These are phyloP conservation scores for Leptographium flavum DNA, from an alignment of 2,329 filamentous ascomycete species.

Conservation along the genomic window DNA sequence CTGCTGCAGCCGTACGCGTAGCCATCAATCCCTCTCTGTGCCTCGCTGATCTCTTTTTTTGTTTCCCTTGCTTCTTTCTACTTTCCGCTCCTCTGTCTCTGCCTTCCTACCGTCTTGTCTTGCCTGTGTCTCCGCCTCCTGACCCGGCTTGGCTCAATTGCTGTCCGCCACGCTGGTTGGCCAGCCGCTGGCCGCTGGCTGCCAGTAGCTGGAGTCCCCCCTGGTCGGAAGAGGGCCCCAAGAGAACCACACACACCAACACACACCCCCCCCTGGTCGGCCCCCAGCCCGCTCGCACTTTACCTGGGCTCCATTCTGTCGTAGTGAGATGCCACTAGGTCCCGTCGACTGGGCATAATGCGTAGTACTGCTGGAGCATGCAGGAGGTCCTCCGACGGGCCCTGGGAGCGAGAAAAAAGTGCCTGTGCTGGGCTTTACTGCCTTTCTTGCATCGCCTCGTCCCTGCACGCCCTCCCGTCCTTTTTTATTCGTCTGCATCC, in stretches of 20 bases:
- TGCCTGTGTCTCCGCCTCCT: neutral
- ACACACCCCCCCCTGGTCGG: neutral
- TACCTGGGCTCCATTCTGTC: constrained; percentile 9
- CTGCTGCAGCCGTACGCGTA: too few relatives aligned
- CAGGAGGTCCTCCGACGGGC: too few relatives aligned
- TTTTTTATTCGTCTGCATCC: constrained; percentile 19
- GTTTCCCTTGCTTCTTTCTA: neutral
- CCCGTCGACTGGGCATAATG: neutral
- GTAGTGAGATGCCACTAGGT: constrained; percentile 18
- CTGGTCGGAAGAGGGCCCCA: constrained; percentile 29
- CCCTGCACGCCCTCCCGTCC: constrained; percentile 23
- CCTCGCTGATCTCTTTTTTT: too few relatives aligned
- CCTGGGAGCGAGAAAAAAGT: too few relatives aligned
- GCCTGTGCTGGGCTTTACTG: neutral
- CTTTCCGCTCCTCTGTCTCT: too few relatives aligned
- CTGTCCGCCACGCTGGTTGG: constrained; percentile 4
- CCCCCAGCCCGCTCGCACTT: constrained; percentile 11
- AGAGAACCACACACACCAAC: constrained; percentile 5
- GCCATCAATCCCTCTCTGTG: too few relatives aligned
- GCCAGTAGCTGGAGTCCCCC: constrained; percentile 1
- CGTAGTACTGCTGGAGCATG: constrained; percentile 7
- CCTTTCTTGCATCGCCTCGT: constrained; percentile 19
- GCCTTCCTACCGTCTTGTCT: neutral
- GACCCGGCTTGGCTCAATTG: constrained; percentile 1
- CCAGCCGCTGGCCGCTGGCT: constrained; percentile 1